These are phyloP conservation scores for Lentithecium fluviatile DNA, from an alignment of 495 filamentous ascomycete species.

Conservation along the genomic window DNA sequence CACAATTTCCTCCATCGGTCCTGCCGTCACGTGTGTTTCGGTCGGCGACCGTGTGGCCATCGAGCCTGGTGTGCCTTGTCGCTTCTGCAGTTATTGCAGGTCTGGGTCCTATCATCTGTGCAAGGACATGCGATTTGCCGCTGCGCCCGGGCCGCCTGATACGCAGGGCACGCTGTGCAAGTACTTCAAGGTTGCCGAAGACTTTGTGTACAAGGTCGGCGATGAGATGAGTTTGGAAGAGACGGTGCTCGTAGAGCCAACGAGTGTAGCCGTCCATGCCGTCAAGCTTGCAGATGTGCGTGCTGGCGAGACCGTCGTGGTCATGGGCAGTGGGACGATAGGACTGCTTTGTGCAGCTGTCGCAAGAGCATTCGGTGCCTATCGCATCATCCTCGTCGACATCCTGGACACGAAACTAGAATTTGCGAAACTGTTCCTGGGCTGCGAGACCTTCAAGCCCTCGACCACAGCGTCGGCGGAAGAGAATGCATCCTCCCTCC, in stretches of 20 bases:
- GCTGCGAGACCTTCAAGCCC: slow-evolving; percentile 24
- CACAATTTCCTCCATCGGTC: slow-evolving; percentile 28
- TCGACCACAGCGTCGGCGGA: slow-evolving; percentile 43
- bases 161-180: slow-evolving; percentile 52
- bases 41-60: slow-evolving; percentile 33
- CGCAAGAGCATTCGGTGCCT: slow-evolving; percentile 54
- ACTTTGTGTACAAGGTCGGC: slow-evolving; percentile 57
- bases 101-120: slow-evolving; percentile 37
- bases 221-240: slow-evolving; percentile 50
- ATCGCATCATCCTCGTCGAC: slow-evolving; percentile 55
- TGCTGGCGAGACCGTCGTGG: slow-evolving; percentile 53
- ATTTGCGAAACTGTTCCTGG: slow-evolving; percentile 53
- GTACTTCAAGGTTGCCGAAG: slow-evolving; percentile 56
- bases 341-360: slow-evolving; percentile 57
- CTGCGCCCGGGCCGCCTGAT: slow-evolving; percentile 16
- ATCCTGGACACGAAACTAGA: slow-evolving; percentile 52
- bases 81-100: slow-evolving; percentile 31
- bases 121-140: slow-evolving; percentile 30
- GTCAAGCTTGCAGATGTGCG: slow-evolving; percentile 49
- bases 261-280: slow-evolving; percentile 58
- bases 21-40: slow-evolving; percentile 23
- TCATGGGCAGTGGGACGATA: slow-evolving; percentile 57
- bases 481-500: slow-evolving; percentile 43
- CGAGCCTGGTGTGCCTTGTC: slow-evolving; percentile 38
- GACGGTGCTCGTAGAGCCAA: slow-evolving; percentile 55